Percentiles rank a stretch among this genome's conserved stretches.
Conservation (phyloP, 768 basidiomycete species). For the Boletus rubroflammeus region DNA sequence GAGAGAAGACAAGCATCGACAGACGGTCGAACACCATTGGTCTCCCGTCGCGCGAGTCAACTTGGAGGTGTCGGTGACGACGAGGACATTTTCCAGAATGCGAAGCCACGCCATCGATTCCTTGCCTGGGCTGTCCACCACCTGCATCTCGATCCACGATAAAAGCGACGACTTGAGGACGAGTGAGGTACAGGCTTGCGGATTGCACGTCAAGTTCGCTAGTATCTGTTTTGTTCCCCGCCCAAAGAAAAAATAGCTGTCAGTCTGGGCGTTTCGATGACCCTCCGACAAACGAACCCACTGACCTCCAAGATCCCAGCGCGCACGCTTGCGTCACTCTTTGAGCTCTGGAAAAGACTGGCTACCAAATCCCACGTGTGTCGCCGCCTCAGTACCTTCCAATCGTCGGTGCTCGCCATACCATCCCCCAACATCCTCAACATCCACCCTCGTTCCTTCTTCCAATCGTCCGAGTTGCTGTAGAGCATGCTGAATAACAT, state of each 20-base stretch:
- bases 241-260: not conserved
- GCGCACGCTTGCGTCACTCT: constrained; percentile 49
- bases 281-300: not conserved
- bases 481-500: constrained; percentile 89
- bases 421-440: constrained; percentile 79
- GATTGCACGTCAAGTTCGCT: constrained; percentile 67
- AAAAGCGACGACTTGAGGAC: constrained; percentile 69
- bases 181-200: constrained; percentile 65
- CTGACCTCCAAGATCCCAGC: constrained; percentile 65
- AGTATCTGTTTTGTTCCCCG: constrained; percentile 48
- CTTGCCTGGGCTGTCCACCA: constrained; percentile 28
- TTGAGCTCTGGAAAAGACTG: constrained; percentile 70
- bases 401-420: constrained; percentile 71
- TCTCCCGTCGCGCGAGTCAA: constrained; percentile 51
- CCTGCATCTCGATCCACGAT: constrained; percentile 80
- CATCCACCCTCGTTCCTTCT: constrained; percentile 88
- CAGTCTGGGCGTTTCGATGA: not conserved
- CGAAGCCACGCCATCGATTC: constrained; percentile 60
- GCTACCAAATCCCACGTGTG: constrained; percentile 89
- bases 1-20: constrained; percentile 43
- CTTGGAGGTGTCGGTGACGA: constrained; percentile 47
- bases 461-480: constrained; percentile 74
- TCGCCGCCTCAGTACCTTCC: constrained; percentile 73
- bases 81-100: constrained; percentile 61
- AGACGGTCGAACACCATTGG: constrained; percentile 57